phyloP scores from a whole-genome alignment of 2,329 filamentous ascomycete genomes.

The Diaporthe longicolla region DNA sequence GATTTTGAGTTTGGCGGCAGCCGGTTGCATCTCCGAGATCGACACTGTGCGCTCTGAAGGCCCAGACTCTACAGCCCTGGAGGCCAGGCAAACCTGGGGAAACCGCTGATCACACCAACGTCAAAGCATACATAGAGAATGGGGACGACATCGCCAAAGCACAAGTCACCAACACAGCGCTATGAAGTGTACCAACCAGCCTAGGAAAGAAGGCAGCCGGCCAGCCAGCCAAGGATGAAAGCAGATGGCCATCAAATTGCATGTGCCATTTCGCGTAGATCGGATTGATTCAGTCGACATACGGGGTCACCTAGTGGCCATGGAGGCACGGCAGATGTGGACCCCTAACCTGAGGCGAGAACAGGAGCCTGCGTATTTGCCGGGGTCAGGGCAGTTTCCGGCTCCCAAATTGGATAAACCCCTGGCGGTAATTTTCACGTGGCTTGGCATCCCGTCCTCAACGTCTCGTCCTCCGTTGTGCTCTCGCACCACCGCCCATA shows the following conservation, averaged over 20 bases:
- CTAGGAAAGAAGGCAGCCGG: not conserved
- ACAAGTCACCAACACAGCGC: not conserved
- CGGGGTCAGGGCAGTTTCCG: slow-evolving; percentile 19
- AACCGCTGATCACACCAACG: slow-evolving; percentile 3
- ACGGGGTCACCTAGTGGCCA: slow-evolving; percentile 25
- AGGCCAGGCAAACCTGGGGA: slow-evolving; percentile 24
- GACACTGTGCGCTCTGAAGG: not conserved
- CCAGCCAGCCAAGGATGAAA: not conserved
- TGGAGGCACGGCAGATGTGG: slow-evolving; percentile 14
- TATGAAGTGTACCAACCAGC: not conserved
- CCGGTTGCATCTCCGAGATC: slow-evolving; percentile 20
- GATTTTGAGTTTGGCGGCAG: slow-evolving; percentile 16
- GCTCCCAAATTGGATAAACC: slow-evolving; percentile 30
- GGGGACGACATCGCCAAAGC: not conserved
- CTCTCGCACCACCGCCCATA: not conserved
- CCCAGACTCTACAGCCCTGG: not conserved
- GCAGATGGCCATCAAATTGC: slow-evolving; percentile 1
- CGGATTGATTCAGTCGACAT: slow-evolving; percentile 25
- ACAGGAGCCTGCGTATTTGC: slow-evolving; percentile 1
- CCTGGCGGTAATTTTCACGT: slow-evolving; percentile 35
- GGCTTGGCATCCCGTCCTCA: slow-evolving; percentile 30
- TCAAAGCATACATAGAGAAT: slow-evolving; percentile 1
- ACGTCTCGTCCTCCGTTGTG: slow-evolving; percentile 11
- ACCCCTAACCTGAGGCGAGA: slow-evolving; percentile 16
- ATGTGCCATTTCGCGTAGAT: slow-evolving; percentile 26